Evolutionary conservation across 768 basidiomycete species (phyloP), one percentile per base, ranked within the genome.

Genomic region (Boletus tylopilopsis): DNA sequence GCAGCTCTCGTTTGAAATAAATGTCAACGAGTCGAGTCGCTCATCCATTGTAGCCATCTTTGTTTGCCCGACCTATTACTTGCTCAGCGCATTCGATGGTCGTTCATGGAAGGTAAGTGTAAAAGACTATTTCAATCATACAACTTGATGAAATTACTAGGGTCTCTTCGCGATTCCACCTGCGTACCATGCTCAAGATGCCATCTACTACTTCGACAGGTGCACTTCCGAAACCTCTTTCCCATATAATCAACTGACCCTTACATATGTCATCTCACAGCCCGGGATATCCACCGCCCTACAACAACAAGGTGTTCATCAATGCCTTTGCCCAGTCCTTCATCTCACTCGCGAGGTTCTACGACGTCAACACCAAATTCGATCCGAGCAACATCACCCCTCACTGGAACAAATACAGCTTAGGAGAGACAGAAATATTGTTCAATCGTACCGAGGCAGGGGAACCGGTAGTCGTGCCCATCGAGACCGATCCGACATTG

Each of bases 141-240:
- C 47, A 49, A 1, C 51, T n/a, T n/a, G n/a, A n/a, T n/a, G n/a
- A n/a, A 36, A 54, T 43, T 30, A 11, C 54, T 6, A 68, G 68
- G 68, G 64, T 8, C 38, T 67, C 33, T 68, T 68, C 44, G 67
- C 68, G 0, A 34, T 68, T 32, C 62, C 68, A 19, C 67, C 67
- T 3, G 68, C 49, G 2, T 13, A 41, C 19, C 67, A 68, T 42
- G 72, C 63, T 33, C 32, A 58, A 3, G 76, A 77, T 40, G 32
- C 67, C 4, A 35, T 46, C 2, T 77, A 73, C 52, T 77, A 77
- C 46, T 78, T 76, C 52, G 57, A 70, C 5, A n/a, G n/a, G 64
- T 57, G 53, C 52, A 30, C 1, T 42, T 15, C 13, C 8, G 9
- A 42, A 15, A 35, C 15, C 12, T 11, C 4, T 18, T 11, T 5